Evolutionary conservation across 306 rosid species (phyloP), one percentile per base, ranked within the genome.

Genomic region (Prunus mira): DNA sequence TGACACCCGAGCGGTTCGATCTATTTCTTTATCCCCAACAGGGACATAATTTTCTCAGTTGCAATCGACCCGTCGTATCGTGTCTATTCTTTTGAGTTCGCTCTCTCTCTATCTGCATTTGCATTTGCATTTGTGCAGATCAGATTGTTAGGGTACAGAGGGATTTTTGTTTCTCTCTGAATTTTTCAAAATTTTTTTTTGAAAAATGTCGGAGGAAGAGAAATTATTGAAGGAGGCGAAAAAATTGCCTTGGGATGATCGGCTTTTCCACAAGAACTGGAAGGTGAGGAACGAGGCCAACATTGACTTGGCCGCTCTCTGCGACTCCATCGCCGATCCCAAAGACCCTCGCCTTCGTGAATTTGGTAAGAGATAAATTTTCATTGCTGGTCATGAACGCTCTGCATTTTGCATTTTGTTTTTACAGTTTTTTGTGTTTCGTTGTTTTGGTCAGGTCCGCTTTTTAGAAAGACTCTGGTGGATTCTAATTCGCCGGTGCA

Each of bases 221-320:
- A 93, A 88, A 87, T 78, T 96, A 78, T 60, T 96, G 54, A 96
- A 89, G 93, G 99, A 96, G 82, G 99, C 98, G 12, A 96, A 96
- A 89, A 96, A 96, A 76, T 86, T 96, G 79, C 97, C 99, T 1
- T 96, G 98, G 98, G 99, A 96, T 76, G 99, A 93, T 96, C 97
- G 99, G 57, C 81, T 96, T 25, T 79, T 79, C 14, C 98, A 96
- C 83, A 96, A 96, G 94, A 96, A 89, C 85, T 96, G 99, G 99
- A 96, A 96, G 89, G 99, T 96, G 3, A 85, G 99, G 64, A 93
- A 87, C 58, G 99, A 96, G 82, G 99, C 98, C 5, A 96, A 93
- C 70, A 82, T 91, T 67, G 99, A 96, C 83, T 86, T 96, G 86
- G 93, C 93, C 2, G 83, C 97, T 10, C 80, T 96, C 18, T 96